phyloP scores from a whole-genome alignment of 148 eudicot genomes.

The Amaranthus palmeri region DNA sequence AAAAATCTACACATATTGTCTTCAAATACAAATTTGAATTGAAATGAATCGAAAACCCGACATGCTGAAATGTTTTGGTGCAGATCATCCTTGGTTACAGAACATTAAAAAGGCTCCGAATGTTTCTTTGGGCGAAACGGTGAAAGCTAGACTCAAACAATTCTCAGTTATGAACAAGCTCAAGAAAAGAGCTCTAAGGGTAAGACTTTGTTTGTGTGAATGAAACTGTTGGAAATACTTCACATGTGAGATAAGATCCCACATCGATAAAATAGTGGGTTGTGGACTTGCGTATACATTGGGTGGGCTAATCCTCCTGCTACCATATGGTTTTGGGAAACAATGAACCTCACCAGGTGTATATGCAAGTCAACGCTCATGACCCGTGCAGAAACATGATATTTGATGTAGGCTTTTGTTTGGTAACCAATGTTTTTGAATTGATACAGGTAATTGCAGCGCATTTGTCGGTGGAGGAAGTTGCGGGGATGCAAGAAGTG shows the following conservation, averaged over 20 bases:
- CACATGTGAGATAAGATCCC: too few species aligned
- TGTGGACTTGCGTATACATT: too few species aligned
- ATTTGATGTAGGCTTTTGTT: too few species aligned
- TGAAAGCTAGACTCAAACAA: conserved; percentile 67
- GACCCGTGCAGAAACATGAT: too few species aligned
- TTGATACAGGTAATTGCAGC: conserved; percentile 64
- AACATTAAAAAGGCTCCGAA: conserved; percentile 70
- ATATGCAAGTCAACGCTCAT: too few species aligned
- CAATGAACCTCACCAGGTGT: too few species aligned
- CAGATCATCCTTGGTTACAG: conserved; percentile 87
- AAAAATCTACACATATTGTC: neutral
- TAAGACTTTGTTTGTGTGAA: conserved; percentile 22
- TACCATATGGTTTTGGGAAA: too few species aligned
- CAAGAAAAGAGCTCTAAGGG: conserved; percentile 80
- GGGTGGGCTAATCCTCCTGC: too few species aligned
- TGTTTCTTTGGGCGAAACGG: conserved; percentile 68
- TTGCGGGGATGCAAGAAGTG: conserved; percentile 56
- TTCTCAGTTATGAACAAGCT: conserved; percentile 85
- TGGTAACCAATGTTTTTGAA: neutral
- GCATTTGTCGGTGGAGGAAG: conserved; percentile 79
- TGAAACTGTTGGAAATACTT: too few species aligned
- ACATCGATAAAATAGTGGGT: too few species aligned
- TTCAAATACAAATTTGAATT: neutral
- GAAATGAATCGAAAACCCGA: neutral
- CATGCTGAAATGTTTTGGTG: conserved; percentile 1